These are phyloP conservation scores for Lactarius psammicola DNA, from an alignment of 768 basidiomycete species.

Conservation along the genomic window DNA sequence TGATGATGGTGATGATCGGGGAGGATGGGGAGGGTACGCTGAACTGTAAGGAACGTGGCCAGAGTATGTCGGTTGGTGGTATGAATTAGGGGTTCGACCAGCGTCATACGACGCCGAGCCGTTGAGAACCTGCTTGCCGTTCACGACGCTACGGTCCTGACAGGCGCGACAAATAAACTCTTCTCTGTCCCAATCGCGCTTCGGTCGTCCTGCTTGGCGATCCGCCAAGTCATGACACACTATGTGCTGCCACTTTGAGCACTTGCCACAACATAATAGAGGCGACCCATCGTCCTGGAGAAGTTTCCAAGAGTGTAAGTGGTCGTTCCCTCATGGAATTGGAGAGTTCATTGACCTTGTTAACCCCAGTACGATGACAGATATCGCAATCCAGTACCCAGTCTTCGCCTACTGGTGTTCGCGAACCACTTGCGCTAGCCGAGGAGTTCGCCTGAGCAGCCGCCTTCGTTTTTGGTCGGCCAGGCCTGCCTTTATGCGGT, in stretches of 20 bases:
- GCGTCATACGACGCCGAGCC: slow-evolving; percentile 11
- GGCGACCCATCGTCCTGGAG: slow-evolving; percentile 74
- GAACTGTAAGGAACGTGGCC: slow-evolving; percentile 20
- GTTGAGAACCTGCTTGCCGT: slow-evolving; percentile 15
- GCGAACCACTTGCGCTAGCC: slow-evolving; percentile 44
- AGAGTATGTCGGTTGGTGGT: slow-evolving; percentile 8
- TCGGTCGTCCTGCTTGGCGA: slow-evolving; percentile 55
- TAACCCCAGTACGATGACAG: slow-evolving; percentile 68
- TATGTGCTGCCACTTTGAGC: slow-evolving; percentile 89
- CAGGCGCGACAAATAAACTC: slow-evolving; percentile 77
- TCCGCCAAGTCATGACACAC: slow-evolving; percentile 78
- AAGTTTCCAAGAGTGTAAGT: slow-evolving; percentile 20
- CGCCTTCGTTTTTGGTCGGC: slow-evolving; percentile 19
- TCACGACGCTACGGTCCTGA: slow-evolving; percentile 30
- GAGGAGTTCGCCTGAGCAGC: slow-evolving; percentile 33
- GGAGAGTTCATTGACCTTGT: slow-evolving; percentile 52
- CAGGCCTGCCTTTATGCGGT: slow-evolving; percentile 13
- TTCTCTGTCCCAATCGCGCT: slow-evolving; percentile 81
- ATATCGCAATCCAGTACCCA: slow-evolving; percentile 92
- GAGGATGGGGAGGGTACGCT: background rate
- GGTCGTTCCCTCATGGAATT: background rate
- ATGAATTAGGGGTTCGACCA: slow-evolving; percentile 16
- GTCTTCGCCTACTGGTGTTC: slow-evolving; percentile 56
- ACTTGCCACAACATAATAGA: slow-evolving; percentile 78
- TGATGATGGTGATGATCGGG: background rate